Evolutionary conservation across 2,329 filamentous ascomycete genomes (phyloP).

Genomic region (Plectosphaerella sp.): DNA sequence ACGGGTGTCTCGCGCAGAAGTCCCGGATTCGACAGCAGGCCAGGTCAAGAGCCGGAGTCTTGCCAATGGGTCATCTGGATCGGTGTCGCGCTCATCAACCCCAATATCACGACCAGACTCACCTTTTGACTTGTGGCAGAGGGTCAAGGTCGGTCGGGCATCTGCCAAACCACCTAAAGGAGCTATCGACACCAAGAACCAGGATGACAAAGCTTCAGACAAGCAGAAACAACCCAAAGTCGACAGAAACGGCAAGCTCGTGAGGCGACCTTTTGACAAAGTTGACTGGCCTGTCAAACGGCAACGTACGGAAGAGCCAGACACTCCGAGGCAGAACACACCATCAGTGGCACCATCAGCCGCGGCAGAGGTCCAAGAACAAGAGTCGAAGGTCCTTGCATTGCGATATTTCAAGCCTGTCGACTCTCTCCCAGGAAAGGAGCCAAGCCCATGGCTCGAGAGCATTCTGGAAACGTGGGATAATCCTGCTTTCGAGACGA

Average conservation of each 20-base stretch:
- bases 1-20: constrained; percentile 17
- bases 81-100: neutral
- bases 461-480: constrained; percentile 62
- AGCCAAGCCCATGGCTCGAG: constrained; percentile 50
- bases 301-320: too few relatives aligned
- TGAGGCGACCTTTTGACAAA: constrained; percentile 9
- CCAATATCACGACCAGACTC: constrained; percentile 13
- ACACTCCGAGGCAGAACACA: too few relatives aligned
- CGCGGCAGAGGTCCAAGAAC: too few relatives aligned
- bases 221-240: neutral
- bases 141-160: constrained; percentile 24
- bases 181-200: neutral
- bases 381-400: neutral
- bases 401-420: neutral
- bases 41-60: neutral
- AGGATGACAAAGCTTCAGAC: neutral
- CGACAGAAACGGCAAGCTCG: constrained; percentile 7
- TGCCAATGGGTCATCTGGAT: neutral
- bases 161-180: neutral
- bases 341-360: too few relatives aligned
- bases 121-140: constrained; percentile 33
- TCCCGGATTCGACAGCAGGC: neutral
- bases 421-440: constrained; percentile 5
- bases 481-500: constrained; percentile 67
- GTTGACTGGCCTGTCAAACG: neutral